Evolutionary conservation across 192 early-diverging fungal species (phyloP).

Genomic region (Coemansia sp.): DNA sequence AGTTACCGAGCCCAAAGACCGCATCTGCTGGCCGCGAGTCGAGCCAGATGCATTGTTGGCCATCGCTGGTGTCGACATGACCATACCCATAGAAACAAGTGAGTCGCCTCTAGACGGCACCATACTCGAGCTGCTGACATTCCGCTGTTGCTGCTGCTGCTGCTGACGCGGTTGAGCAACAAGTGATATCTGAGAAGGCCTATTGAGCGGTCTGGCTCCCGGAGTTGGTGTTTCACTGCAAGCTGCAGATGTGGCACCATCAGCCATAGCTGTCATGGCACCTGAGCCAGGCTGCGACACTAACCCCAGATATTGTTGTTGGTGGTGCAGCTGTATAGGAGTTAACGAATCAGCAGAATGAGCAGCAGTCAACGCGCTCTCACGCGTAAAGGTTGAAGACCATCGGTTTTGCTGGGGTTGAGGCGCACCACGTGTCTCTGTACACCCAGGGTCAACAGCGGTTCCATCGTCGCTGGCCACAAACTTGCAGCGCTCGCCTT

Average conservation of each 20-base stretch:
- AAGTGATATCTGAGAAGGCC: neutral
- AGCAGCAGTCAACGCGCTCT: slow-evolving; percentile 14
- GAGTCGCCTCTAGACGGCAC: slow-evolving; percentile 40
- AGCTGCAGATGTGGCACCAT: neutral
- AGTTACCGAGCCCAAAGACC: slow-evolving; percentile 41
- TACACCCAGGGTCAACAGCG: slow-evolving; percentile 9
- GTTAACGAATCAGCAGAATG: slow-evolving; percentile 16
- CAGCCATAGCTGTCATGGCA: neutral
- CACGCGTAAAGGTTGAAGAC: slow-evolving; percentile 22
- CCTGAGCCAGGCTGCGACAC: neutral
- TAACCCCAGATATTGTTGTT: neutral
- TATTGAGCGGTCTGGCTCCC: neutral
- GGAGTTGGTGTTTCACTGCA: neutral
- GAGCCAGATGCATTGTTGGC: neutral
- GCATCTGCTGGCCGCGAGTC: slow-evolving; percentile 6
- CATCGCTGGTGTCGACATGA: slow-evolving; percentile 35
- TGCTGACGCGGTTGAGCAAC: neutral
- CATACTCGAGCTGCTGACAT: neutral
- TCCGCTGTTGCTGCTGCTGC: slow-evolving; percentile 1
- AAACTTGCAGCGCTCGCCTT: slow-evolving; percentile 8
- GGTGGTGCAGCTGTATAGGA: neutral
- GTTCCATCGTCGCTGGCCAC: slow-evolving; percentile 37
- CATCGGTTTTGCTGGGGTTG: slow-evolving; percentile 15
- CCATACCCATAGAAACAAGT: slow-evolving; percentile 22
- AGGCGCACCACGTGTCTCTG: neutral